Base-by-base conservation (phyloP, 139 green algal genomes). In the Zygnema circumcarinatum region DNA sequence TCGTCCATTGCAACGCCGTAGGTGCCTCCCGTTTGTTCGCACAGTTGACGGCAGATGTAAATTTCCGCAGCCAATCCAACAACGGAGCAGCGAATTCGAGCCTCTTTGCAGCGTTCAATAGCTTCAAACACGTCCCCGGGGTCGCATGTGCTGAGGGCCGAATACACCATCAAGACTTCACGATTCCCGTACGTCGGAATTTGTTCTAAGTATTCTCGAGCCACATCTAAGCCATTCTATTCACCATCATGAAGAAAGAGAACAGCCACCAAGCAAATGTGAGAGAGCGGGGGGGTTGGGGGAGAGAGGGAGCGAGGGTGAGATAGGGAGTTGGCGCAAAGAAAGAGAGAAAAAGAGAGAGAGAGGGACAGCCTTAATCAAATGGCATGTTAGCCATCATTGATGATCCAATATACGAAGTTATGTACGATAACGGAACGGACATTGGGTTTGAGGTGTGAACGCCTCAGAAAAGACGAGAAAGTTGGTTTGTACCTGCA, bases 101-200 rank as follows among this genome's bases (percentile, higher is more conserved):
- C 88, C 32, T 75, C 47, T 36, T 81, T 89, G 90, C 90, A 0
- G 22, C 74, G 82, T 68, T 93, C 88, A n/a, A 98, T 95, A 83
- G 85, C 90, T 32, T 91, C 92, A 35, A 92, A 85, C n/a, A 99
- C 92, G 83, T 96, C 93, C n/a, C 95, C 96, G 0, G 97, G 96
- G 93, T 99, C 97, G 82, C 95, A 98, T 0, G 93, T 98, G 54
- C 89, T 93, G 20, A 99, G 92, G 1, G 92, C 93, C 0, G 96
- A 92, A 67, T 97, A 92, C 73, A 99, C 69, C 31, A 98, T 67
- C 38, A 99, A 75, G 74, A 96, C 40, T 92, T 99, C 96, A 21
- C 96, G 87, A 79, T 96, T 93, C 22, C 96, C 97, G 83, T 99
- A 99, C 0, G 95, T 91, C 0, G 97, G 97, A 31, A 93, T 39